Evolutionary conservation across 2,329 filamentous ascomycete genomes (phyloP).

Genomic region (Ophioceras dolichostomum): DNA sequence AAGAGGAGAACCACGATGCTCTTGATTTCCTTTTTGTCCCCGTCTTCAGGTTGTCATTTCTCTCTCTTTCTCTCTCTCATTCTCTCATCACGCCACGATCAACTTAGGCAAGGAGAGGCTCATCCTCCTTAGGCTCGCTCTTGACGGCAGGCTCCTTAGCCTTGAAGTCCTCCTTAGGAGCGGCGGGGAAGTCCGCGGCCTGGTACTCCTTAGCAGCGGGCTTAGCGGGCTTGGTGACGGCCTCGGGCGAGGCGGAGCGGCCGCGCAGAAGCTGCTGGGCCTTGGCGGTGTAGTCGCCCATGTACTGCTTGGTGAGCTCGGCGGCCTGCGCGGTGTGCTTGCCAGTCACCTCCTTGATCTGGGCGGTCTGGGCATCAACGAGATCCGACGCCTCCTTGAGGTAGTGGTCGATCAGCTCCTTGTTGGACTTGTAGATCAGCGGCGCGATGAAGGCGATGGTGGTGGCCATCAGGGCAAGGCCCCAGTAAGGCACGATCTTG

Average conservation of each 20-base stretch:
- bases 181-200: slow-evolving; percentile 36
- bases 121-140: slow-evolving; percentile 12
- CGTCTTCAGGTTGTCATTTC: too few species aligned
- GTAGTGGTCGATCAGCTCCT: slow-evolving; percentile 56
- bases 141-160: slow-evolving; percentile 7
- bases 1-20: background rate
- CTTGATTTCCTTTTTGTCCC: slow-evolving; percentile 1
- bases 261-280: slow-evolving; percentile 51
- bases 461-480: slow-evolving; percentile 47
- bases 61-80: too few species aligned
- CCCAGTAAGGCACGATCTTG: slow-evolving; percentile 61
- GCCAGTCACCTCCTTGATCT: slow-evolving; percentile 47
- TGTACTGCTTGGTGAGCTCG: slow-evolving; percentile 53
- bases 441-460: slow-evolving; percentile 49
- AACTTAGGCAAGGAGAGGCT: slow-evolving; percentile 8
- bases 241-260: slow-evolving; percentile 28
- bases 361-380: slow-evolving; percentile 49
- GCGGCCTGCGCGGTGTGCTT: slow-evolving; percentile 53
- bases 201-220: slow-evolving; percentile 17
- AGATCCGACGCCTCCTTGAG: slow-evolving; percentile 44
- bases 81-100: too few species aligned
- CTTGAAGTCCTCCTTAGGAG: slow-evolving; percentile 31
- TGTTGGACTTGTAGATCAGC: slow-evolving; percentile 53
- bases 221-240: slow-evolving; percentile 19
- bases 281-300: slow-evolving; percentile 56